Percentiles rank a stretch among this genome's conserved stretches.
These are phyloP conservation scores for Aspergillus cejpii DNA, from an alignment of 2,329 filamentous ascomycete genomes.

Conservation along the genomic window DNA sequence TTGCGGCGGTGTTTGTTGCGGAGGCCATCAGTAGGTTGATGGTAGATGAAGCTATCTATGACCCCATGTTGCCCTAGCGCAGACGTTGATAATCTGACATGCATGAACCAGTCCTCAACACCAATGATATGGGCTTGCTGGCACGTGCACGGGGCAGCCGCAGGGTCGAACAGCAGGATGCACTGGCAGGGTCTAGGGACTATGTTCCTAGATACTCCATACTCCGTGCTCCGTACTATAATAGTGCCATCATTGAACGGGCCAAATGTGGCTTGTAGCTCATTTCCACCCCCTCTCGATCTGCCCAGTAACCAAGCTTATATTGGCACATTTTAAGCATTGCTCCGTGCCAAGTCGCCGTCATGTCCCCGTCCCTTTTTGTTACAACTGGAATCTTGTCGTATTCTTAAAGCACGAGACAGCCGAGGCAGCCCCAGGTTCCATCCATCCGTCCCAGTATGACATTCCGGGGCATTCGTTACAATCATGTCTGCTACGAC, in stretches of 20 bases:
- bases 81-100: neutral
- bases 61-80: neutral
- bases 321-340: neutral
- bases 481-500: neutral
- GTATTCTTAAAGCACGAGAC: neutral
- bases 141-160: neutral
- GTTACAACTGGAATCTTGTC: neutral
- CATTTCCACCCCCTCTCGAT: neutral
- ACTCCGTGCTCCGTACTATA: neutral
- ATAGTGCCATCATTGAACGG: neutral
- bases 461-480: neutral
- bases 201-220: neutral
- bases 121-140: neutral
- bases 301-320: neutral
- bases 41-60: neutral
- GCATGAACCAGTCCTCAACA: neutral
- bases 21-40: neutral
- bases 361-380: neutral
- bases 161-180: neutral
- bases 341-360: neutral
- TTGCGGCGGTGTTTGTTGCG: too few species aligned
- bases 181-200: neutral
- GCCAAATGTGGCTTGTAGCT: neutral
- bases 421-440: neutral
- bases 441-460: neutral